Evolutionary conservation across 208 protist species (phyloP).

Genomic region (Trypanosoma avium): DNA sequence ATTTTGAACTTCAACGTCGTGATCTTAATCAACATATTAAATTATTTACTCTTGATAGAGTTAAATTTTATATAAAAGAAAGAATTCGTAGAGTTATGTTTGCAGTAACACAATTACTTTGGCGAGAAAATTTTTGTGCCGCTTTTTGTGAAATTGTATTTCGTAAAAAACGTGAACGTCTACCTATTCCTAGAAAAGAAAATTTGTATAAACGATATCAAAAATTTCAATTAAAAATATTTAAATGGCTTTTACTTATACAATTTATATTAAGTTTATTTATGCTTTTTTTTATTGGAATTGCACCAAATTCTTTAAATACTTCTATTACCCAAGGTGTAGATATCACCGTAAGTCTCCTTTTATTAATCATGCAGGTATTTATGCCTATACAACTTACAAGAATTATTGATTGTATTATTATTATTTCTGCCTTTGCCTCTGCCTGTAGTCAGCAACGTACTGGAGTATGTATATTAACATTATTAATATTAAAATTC

Average conservation of each 20-base stretch:
- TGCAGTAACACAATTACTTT: slow-evolving; percentile 62
- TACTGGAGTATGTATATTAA: slow-evolving; percentile 48
- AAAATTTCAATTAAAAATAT: slow-evolving; percentile 3
- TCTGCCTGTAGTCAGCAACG: slow-evolving; percentile 40
- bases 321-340: slow-evolving; percentile 40
- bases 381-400: slow-evolving; percentile 40
- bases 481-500: slow-evolving; percentile 57
- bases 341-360: slow-evolving; percentile 48
- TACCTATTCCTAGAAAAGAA: slow-evolving; percentile 1
- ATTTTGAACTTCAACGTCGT: not conserved
- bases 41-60: not conserved
- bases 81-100: slow-evolving; percentile 27
- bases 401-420: slow-evolving; percentile 40
- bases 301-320: slow-evolving; percentile 27
- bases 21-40: not conserved
- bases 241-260: slow-evolving; percentile 34
- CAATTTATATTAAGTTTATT: slow-evolving; percentile 52
- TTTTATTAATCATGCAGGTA: slow-evolving; percentile 39
- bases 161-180: slow-evolving; percentile 19
- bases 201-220: slow-evolving; percentile 26
- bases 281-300: slow-evolving; percentile 67
- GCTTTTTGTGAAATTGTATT: slow-evolving; percentile 57
- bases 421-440: slow-evolving; percentile 45
- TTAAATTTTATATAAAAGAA: not conserved
- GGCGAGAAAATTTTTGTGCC: slow-evolving; percentile 80